Evolutionary conservation across 2,329 filamentous ascomycete genomes (phyloP), one percentile per base, ranked within the genome.

Genomic region (Talaromyces pinophilus): DNA sequence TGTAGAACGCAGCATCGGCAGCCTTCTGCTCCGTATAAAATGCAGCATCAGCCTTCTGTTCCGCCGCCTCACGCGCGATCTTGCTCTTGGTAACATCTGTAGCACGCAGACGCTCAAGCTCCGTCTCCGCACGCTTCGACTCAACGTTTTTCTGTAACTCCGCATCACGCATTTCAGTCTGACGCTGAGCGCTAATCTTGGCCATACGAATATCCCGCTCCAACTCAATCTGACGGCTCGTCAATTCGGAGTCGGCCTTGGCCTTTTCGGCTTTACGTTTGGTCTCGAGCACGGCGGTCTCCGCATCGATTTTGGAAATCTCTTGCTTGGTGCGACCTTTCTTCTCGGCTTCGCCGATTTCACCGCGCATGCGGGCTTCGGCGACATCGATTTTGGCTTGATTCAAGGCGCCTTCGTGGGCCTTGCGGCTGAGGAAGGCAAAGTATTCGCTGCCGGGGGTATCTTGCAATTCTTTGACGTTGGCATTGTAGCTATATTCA

Each of bases 381-480:
- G 85, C 85, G 22, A 87, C 85, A 68, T 87, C 85, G 65, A 87
- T 82, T 72, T 86, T 86, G 40, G 91, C 91, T 76, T 94, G 91
- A 79, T 93, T 94, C 69, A 89, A 89, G 13, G 92, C 92, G 22
- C 92, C 92, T 77, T 95, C 91, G 74, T 95, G 92, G 0, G 92
- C 92, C 76, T 96, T 96, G 70, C 90, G 87, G 6, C 90, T 91
- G 1, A 95, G 87, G 22, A 90, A 92, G 60, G 90, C 88, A 73
- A 96, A 96, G 80, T 96, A 96, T 71, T 88, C 88, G n/a, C 88
- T 91, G 69, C 90, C 87, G 2, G 88, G 90, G 0, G 92, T 91
- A 73, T 96, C 92, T 75, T 92, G 90, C 30, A 96, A 85, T 75
- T 96, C 92, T 78, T 95, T 95, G 72, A 96, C 89, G 78, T 93